These are phyloP conservation scores for Xerocomellus amylosporus DNA, from an alignment of 768 basidiomycete species.

Conservation along the genomic window DNA sequence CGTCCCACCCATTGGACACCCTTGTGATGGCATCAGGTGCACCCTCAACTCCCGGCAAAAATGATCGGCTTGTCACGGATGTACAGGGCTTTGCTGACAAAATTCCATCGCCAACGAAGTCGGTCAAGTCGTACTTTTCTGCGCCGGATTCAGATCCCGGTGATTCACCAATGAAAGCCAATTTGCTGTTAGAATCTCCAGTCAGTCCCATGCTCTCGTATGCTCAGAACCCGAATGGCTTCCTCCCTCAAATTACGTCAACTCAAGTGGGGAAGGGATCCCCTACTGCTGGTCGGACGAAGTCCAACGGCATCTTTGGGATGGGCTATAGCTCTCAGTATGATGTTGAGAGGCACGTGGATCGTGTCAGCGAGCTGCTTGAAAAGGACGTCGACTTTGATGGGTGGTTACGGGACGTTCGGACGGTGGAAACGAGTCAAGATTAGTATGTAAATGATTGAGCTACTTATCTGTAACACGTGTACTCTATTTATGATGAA, in stretches of 20 bases:
- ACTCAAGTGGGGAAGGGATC: conserved; percentile 31
- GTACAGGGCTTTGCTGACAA: conserved; percentile 3
- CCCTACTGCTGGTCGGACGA: conserved; percentile 14
- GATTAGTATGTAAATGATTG: conserved; percentile 14
- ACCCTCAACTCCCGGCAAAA: conserved; percentile 4
- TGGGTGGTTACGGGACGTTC: conserved; percentile 48
- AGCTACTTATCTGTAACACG: conserved; percentile 11
- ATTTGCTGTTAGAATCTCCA: conserved; percentile 34
- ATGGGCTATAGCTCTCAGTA: conserved; percentile 57
- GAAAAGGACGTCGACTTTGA: conserved; percentile 58
- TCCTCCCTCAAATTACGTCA: conserved; percentile 38
- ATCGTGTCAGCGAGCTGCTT: conserved; percentile 51
- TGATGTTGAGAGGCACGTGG: conserved; percentile 53
- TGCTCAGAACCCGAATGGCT: conserved; percentile 33
- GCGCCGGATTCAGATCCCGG: conserved; percentile 36
- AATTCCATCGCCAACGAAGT: conserved; percentile 31
- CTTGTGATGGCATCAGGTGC: not conserved
- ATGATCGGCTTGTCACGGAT: not conserved
- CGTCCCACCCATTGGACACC: not conserved
- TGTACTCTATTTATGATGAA: conserved; percentile 23
- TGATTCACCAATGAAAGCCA: conserved; percentile 24
- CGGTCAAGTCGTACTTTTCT: conserved; percentile 37
- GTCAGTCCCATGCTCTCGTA: conserved; percentile 35
- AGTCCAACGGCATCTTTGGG: conserved; percentile 30
- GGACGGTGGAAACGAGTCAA: conserved; percentile 28